A percentile compares a stretch with the other conserved stretches of the same genome.
phyloP scores from a whole-genome alignment of 1,284 basidiomycete genomes.

The Neolentinus lepideus region DNA sequence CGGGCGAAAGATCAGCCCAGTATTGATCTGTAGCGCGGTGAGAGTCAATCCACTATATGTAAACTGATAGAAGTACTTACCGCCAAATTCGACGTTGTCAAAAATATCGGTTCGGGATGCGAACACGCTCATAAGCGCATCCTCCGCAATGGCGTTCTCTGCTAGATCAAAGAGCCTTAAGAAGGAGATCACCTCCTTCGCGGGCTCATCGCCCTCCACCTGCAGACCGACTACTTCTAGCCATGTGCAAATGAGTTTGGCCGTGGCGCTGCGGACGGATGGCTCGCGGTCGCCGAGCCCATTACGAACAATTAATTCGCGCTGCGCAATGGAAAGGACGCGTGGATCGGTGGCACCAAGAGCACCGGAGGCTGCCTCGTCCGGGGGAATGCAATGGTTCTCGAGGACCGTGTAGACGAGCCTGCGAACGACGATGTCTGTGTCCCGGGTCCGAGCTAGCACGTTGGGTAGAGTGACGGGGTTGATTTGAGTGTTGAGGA shows the following conservation, averaged over 20 bases:
- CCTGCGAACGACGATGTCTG: constrained; percentile 78
- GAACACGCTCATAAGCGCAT: constrained; percentile 61
- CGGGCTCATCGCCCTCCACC: constrained; percentile 20
- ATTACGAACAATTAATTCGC: constrained; percentile 72
- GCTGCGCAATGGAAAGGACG: constrained; percentile 66
- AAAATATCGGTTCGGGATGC: constrained; percentile 52
- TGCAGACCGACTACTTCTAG: constrained; percentile 45
- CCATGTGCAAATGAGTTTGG: constrained; percentile 74
- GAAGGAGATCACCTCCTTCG: constrained; percentile 49
- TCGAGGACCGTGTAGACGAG: constrained; percentile 72
- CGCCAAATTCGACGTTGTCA: constrained; percentile 66
- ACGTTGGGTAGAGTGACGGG: constrained; percentile 58
- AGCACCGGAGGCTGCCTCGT: constrained; percentile 12
- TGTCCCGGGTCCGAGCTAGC: constrained; percentile 79
- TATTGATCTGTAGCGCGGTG: constrained; percentile 47
- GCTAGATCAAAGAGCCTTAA: constrained; percentile 58
- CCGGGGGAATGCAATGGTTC: constrained; percentile 14
- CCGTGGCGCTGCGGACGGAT: constrained; percentile 74
- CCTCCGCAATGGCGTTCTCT: constrained; percentile 54
- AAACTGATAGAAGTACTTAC: no score
- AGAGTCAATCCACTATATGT: no score
- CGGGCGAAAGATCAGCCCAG: constrained; percentile 76
- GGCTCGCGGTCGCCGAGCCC: constrained; percentile 88
- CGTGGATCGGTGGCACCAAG: constrained; percentile 61
- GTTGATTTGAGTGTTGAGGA: constrained; percentile 73